phyloP scores from a whole-genome alignment of 495 filamentous ascomycete genomes.

The Trichoderma asperelloides region DNA sequence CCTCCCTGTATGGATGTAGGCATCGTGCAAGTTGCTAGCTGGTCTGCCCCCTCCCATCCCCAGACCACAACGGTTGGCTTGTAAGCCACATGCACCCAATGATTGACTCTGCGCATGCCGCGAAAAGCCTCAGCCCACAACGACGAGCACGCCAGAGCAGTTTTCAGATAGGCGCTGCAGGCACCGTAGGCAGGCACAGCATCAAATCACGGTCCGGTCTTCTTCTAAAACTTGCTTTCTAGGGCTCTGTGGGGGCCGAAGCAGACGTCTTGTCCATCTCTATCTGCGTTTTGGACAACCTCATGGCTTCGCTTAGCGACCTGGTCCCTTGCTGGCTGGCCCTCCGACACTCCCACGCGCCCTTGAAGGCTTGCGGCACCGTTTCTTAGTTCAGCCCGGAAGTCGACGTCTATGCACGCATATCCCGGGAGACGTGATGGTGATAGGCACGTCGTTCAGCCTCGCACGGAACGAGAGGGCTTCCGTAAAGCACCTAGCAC shows the following conservation, averaged over 20 bases:
- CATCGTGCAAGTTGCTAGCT: background rate
- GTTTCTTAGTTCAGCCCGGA: background rate
- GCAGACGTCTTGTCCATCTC: background rate
- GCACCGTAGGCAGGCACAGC: background rate
- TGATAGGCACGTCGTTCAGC: background rate
- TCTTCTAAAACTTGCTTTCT: background rate
- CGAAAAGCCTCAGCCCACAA: background rate
- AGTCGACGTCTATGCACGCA: background rate
- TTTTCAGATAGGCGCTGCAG: background rate
- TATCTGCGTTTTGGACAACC: background rate
- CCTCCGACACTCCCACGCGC: background rate
- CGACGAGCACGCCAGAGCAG: background rate
- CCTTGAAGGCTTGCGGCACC: slow-evolving; percentile 1
- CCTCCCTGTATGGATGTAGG: too few species aligned
- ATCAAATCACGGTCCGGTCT: background rate
- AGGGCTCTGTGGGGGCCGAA: background rate
- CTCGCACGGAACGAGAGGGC: background rate
- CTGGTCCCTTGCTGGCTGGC: background rate
- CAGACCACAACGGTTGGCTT: background rate
- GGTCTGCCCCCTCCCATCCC: background rate
- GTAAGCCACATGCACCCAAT: background rate
- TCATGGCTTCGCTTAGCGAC: slow-evolving; percentile 3
- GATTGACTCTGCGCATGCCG: background rate
- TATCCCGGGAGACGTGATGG: background rate
- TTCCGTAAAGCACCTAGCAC: background rate